A percentile compares a stretch with the other conserved stretches of the same genome.
Conservation (phyloP, 2,329 filamentous ascomycete genomes). For the Colletotrichum chlorophyti region DNA sequence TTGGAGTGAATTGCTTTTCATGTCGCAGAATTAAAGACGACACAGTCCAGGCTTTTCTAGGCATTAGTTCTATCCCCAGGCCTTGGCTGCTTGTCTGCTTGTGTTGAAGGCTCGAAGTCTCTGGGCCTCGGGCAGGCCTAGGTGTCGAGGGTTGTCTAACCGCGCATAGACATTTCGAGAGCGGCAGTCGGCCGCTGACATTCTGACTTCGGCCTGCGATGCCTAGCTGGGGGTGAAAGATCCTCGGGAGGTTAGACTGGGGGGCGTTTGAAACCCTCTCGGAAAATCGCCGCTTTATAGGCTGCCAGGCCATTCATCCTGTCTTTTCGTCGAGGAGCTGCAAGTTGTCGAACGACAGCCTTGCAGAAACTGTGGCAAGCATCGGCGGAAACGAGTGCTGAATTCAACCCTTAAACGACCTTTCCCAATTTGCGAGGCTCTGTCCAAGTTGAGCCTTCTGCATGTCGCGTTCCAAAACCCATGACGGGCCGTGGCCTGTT, state of each 20-base stretch:
- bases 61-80: too few relatives aligned
- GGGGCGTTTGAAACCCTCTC: background rate
- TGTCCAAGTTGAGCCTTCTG: background rate
- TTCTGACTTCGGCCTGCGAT: background rate
- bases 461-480: background rate
- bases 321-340: conserved; percentile 1
- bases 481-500: background rate
- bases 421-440: background rate
- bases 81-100: too few relatives aligned
- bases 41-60: background rate
- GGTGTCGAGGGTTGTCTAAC: too few relatives aligned
- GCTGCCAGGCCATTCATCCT: background rate
- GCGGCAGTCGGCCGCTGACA: background rate
- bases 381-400: background rate
- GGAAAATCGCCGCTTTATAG: conserved; percentile 4
- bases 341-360: conserved; percentile 11
- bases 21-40: background rate
- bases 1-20: background rate
- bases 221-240: background rate
- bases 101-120: too few relatives aligned
- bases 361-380: conserved; percentile 12
- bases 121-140: too few relatives aligned
- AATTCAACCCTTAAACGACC: background rate
- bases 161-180: background rate
- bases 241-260: background rate